phyloP scores from a whole-genome alignment of 1,284 basidiomycete species.

The Vanrija pseudolonga region DNA sequence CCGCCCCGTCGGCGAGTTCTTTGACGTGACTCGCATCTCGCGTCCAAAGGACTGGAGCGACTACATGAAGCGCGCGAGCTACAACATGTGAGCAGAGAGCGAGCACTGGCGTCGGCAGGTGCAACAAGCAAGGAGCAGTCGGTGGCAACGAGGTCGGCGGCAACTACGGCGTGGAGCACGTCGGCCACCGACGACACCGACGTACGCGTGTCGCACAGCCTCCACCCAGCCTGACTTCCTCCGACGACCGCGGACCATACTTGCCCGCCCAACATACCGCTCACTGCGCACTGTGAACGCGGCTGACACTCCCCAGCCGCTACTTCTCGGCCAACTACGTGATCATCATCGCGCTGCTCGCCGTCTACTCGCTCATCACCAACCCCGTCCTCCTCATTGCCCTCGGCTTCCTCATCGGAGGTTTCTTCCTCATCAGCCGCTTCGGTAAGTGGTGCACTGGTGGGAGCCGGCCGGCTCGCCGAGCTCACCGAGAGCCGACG shows the following conservation, averaged over 20 bases:
- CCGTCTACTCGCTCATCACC: conserved; percentile 83
- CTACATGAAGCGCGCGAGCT: conserved; percentile 45
- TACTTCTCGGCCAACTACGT: conserved; percentile 93
- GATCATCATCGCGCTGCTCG: conserved; percentile 72
- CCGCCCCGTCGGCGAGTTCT: conserved; percentile 69
- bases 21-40: conserved; percentile 84
- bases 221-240: background rate
- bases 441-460: conserved; percentile 62
- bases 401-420: conserved; percentile 82
- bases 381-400: conserved; percentile 78
- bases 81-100: conserved; percentile 33
- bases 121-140: background rate
- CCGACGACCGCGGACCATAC: background rate
- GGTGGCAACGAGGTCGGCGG: background rate
- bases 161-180: too few relatives aligned
- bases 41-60: conserved; percentile 61
- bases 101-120: too few relatives aligned
- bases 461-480: background rate
- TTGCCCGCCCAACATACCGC: too few relatives aligned
- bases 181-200: too few relatives aligned
- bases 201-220: too few relatives aligned
- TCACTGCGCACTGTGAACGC: too few relatives aligned
- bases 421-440: conserved; percentile 83
- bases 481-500: background rate
- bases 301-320: conserved; percentile 69